Conservation (phyloP, 208 protist genomes). For the Trichomonas vaginalis region DNA sequence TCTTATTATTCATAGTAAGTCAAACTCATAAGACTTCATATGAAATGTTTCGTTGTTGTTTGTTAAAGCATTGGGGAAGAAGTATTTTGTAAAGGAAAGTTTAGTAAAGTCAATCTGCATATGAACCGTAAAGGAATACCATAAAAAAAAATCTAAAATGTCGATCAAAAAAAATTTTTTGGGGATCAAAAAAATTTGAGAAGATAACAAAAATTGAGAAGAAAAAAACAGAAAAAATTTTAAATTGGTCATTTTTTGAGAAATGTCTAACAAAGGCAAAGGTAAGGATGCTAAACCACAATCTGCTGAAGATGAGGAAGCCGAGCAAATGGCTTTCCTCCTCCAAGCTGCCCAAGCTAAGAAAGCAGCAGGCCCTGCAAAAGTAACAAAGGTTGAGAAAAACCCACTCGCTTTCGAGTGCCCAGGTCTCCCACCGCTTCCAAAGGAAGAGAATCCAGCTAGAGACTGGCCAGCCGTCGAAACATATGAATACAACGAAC, state of each 20-base stretch:
- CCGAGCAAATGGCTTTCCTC: neutral
- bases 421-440: neutral
- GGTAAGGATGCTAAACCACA: neutral
- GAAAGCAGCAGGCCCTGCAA: neutral
- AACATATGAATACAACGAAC: neutral
- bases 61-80: too few relatives aligned
- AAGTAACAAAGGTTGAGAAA: neutral
- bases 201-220: too few relatives aligned
- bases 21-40: too few relatives aligned
- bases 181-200: too few relatives aligned
- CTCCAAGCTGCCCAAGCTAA: neutral
- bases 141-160: too few relatives aligned
- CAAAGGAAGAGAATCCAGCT: neutral
- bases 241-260: neutral
- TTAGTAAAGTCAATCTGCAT: too few relatives aligned
- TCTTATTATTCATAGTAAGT: too few relatives aligned
- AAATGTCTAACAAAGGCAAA: neutral
- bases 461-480: neutral
- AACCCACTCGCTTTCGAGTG: neutral
- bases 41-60: too few relatives aligned
- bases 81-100: too few relatives aligned
- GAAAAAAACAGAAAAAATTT: too few relatives aligned
- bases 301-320: neutral
- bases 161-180: too few relatives aligned
- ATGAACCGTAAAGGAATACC: too few relatives aligned